phyloP scores from a whole-genome alignment of 129 eudicot species.

The Flaveria trinervia region DNA sequence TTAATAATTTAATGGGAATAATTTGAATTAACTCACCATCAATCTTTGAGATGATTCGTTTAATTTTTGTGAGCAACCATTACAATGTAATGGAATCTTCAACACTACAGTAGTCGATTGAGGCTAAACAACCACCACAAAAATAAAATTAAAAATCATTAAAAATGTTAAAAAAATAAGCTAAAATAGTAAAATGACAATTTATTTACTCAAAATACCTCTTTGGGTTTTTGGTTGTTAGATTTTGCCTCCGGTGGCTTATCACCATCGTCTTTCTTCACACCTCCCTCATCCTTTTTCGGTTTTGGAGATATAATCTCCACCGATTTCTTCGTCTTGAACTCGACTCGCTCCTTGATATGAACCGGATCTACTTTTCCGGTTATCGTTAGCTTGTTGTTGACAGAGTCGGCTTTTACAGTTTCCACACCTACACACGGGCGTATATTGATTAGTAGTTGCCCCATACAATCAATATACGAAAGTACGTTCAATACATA shows the following conservation, averaged over 20 bases:
- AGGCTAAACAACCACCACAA: constrained; percentile 43
- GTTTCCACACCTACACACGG: constrained; percentile 60
- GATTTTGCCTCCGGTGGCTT: constrained; percentile 50
- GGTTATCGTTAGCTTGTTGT: constrained; percentile 59
- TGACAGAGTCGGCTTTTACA: constrained; percentile 60
- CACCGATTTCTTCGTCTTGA: constrained; percentile 83
- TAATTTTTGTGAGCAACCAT: constrained; percentile 86
- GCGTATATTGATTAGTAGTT: neutral
- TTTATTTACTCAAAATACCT: constrained; percentile 40
- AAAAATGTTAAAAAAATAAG: no score
- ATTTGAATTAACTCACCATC: constrained; percentile 58
- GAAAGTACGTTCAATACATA: neutral
- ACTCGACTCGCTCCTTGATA: constrained; percentile 62
- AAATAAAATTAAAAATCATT: constrained; percentile 15
- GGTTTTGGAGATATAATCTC: constrained; percentile 81
- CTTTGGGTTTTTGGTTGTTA: constrained; percentile 59
- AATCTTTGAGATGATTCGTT: constrained; percentile 55
- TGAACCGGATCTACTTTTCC: constrained; percentile 66
- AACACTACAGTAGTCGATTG: constrained; percentile 61
- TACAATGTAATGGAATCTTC: constrained; percentile 81
- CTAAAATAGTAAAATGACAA: neutral
- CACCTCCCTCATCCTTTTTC: constrained; percentile 55
- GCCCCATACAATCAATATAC: neutral
- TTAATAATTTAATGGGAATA: neutral
- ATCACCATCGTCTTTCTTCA: constrained; percentile 49